Percentiles rank a stretch among this genome's conserved stretches.
Conservation (phyloP, 331 rosid genomes). For the Spiraea crenata region DNA sequence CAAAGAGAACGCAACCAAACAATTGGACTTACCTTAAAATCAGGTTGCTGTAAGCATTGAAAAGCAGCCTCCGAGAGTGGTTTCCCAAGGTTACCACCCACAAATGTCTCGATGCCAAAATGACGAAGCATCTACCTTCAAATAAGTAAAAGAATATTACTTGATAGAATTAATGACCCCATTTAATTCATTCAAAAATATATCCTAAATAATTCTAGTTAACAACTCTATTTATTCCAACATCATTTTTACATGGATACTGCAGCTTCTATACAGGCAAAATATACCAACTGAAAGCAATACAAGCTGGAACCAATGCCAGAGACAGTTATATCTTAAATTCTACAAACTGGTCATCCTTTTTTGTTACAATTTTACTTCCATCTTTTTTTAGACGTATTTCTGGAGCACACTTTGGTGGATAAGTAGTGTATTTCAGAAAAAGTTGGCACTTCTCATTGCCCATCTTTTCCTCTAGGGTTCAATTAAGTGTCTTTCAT, state of each 20-base stretch:
- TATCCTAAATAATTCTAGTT: not conserved
- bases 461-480: not conserved
- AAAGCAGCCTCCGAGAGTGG: constrained; percentile 38
- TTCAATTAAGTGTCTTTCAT: not conserved
- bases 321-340: not conserved
- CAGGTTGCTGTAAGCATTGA: constrained; percentile 24
- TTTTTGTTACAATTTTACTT: not conserved
- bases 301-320: not conserved
- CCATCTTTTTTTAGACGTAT: not conserved
- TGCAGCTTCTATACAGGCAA: not conserved
- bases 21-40: constrained; percentile 23
- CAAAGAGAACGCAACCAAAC: not conserved
- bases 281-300: not conserved
- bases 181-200: constrained; percentile 1
- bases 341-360: not conserved
- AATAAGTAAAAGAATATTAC: constrained; percentile 6
- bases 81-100: constrained; percentile 38
- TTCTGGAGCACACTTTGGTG: not conserved
- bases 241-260: not conserved
- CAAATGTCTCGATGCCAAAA: constrained; percentile 26
- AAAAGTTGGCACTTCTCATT: not conserved
- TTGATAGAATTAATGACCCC: not conserved
- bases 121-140: constrained; percentile 32
- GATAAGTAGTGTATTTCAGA: not conserved
- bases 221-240: not conserved